Evolutionary conservation across 2,329 filamentous ascomycete genomes (phyloP).

Genomic region (Colletotrichum plurivorum): DNA sequence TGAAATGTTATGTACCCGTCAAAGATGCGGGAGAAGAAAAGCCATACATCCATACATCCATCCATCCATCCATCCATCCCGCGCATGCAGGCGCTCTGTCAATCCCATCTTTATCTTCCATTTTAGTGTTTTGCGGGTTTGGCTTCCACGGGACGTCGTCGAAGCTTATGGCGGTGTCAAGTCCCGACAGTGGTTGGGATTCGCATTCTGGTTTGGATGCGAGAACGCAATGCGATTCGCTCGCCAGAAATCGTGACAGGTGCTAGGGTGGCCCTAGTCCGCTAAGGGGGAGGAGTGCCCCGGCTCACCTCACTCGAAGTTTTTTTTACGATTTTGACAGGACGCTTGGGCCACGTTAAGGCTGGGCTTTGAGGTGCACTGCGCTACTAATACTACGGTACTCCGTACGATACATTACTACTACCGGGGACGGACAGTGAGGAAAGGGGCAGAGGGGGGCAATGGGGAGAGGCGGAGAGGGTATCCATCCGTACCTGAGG

Average conservation of each 20-base stretch:
- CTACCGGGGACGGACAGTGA: conserved; percentile 19
- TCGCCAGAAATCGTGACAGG: conserved; percentile 37
- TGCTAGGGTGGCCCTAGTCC: conserved; percentile 31
- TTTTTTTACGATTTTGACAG: conserved; percentile 41
- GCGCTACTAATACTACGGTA: no score
- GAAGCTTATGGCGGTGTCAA: conserved; percentile 22
- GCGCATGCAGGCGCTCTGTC: conserved; percentile 7
- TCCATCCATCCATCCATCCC: no score
- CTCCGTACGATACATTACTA: neutral
- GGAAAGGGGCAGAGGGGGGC: conserved; percentile 3
- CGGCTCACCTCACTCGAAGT: conserved; percentile 19
- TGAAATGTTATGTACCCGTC: no score
- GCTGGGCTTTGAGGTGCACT: conserved; percentile 22
- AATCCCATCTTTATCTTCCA: conserved; percentile 6
- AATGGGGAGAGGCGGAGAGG: neutral
- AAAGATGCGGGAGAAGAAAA: no score
- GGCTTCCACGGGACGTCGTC: conserved; percentile 19
- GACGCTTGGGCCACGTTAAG: conserved; percentile 40
- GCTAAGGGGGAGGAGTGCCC: conserved; percentile 1
- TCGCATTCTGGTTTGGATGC: conserved; percentile 23
- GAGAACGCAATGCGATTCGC: conserved; percentile 38
- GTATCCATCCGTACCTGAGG: neutral
- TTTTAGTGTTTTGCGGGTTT: neutral
- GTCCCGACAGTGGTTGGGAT: conserved; percentile 17
- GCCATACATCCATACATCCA: no score